These are phyloP conservation scores for Astrothelium subdiscretum DNA, from an alignment of 495 filamentous ascomycete genomes.

Conservation along the genomic window DNA sequence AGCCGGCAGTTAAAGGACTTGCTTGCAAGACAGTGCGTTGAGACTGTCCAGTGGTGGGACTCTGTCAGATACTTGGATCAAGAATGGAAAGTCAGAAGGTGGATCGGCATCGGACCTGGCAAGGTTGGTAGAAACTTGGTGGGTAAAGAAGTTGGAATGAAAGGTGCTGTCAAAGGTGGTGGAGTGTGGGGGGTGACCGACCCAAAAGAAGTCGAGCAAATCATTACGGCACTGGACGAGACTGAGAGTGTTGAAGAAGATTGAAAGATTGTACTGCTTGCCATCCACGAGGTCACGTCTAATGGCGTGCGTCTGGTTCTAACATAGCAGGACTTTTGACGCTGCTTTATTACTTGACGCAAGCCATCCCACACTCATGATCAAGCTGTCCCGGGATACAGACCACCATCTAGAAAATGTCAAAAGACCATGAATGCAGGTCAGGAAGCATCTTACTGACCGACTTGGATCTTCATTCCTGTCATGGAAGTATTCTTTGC, in stretches of 20 bases:
- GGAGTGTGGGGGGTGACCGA: slow-evolving; percentile 89
- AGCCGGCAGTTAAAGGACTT: slow-evolving; percentile 62
- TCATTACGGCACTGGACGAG: slow-evolving; percentile 58
- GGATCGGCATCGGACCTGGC: slow-evolving; percentile 90
- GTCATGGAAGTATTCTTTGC: slow-evolving; percentile 33
- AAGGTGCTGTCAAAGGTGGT: slow-evolving; percentile 69
- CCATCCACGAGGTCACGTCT: too few species aligned
- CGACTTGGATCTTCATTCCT: slow-evolving; percentile 27
- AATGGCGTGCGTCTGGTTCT: too few species aligned
- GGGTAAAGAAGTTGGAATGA: slow-evolving; percentile 89
- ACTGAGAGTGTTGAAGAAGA: slow-evolving; percentile 47
- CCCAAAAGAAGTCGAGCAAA: slow-evolving; percentile 69
- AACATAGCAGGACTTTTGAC: background rate
- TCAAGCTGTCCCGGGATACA: background rate
- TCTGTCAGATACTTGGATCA: slow-evolving; percentile 83
- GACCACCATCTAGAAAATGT: slow-evolving; percentile 7
- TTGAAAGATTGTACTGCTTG: slow-evolving; percentile 8
- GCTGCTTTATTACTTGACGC: background rate
- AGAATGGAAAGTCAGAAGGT: slow-evolving; percentile 68
- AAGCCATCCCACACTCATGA: background rate
- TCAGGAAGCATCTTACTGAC: slow-evolving; percentile 13
- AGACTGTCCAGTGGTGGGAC: slow-evolving; percentile 91
- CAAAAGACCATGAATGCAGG: background rate
- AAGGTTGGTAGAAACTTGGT: slow-evolving; percentile 92
- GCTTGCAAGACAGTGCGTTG: slow-evolving; percentile 64